Evolutionary conservation across 345 rosid species (phyloP).

Genomic region (Salix viminalis): DNA sequence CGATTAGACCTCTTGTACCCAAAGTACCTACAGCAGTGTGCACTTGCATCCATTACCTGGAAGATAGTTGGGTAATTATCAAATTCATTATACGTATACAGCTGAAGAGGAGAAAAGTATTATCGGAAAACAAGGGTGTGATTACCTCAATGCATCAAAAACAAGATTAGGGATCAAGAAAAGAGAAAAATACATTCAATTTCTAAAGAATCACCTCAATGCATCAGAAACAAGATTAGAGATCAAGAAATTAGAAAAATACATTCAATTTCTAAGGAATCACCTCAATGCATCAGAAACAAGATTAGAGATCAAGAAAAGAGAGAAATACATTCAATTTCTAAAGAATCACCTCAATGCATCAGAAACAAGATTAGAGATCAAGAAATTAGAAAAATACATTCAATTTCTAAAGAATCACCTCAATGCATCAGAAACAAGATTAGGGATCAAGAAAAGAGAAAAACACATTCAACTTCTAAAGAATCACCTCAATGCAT

Average conservation of each 20-base stretch:
- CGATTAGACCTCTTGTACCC: slow-evolving; percentile 43
- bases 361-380: neutral
- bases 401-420: neutral
- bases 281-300: neutral
- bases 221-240: neutral
- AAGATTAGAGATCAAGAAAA: neutral
- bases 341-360: neutral
- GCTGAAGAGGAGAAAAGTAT: neutral
- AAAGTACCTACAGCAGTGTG: slow-evolving; percentile 46
- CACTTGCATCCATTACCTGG: slow-evolving; percentile 70
- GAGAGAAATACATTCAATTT: neutral
- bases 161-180: neutral
- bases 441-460: neutral
- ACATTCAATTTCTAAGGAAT: neutral
- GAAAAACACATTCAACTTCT: too few species aligned
- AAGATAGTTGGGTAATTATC: neutral
- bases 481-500: neutral
- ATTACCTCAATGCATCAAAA: neutral
- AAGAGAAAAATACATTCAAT: neutral
- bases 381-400: neutral
- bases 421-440: neutral
- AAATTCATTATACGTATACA: too few species aligned
- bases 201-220: neutral
- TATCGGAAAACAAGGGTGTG: neutral
- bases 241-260: neutral